Evolutionary conservation across 331 rosid genomes (phyloP).

Genomic region (Stylosanthes scabra): DNA sequence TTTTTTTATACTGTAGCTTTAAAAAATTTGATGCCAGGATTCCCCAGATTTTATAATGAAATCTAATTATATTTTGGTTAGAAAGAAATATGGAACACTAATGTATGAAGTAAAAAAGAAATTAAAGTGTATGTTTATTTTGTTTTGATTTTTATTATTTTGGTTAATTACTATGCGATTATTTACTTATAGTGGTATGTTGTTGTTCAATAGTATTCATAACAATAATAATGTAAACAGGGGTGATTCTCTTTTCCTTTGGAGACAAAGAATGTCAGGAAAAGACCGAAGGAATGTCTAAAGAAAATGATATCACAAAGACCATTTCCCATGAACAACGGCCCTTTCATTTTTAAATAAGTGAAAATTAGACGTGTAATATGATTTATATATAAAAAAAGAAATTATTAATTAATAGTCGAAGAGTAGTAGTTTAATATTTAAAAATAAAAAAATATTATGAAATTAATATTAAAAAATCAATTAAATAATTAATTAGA

Average conservation of each 20-base stretch:
- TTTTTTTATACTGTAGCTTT: not conserved
- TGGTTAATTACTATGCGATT: not conserved
- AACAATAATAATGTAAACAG: slow-evolving; percentile 1
- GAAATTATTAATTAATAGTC: too few species aligned
- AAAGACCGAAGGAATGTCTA: slow-evolving; percentile 63
- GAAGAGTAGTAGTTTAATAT: too few species aligned
- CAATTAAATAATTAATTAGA: too few species aligned
- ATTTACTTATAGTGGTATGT: not conserved
- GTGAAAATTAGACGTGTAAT: too few species aligned
- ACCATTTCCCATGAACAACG: slow-evolving; percentile 33
- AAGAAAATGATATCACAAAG: slow-evolving; percentile 54
- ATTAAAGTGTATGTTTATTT: too few species aligned
- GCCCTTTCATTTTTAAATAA: slow-evolving; percentile 9
- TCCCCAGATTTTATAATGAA: not conserved
- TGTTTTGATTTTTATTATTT: too few species aligned
- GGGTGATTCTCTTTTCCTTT: slow-evolving; percentile 38
- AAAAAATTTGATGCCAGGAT: not conserved
- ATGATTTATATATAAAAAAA: too few species aligned
- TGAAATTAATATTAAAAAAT: too few species aligned
- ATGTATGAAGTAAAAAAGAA: too few species aligned
- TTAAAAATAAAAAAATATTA: too few species aligned
- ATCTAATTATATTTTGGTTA: not conserved
- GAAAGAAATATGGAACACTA: not conserved
- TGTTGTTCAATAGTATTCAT: not conserved
- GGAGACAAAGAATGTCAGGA: slow-evolving; percentile 61